Percentiles rank a stretch among this genome's conserved stretches.
phyloP scores from a whole-genome alignment of 1,284 basidiomycete genomes.

The Cryptococcus wingfieldii region DNA sequence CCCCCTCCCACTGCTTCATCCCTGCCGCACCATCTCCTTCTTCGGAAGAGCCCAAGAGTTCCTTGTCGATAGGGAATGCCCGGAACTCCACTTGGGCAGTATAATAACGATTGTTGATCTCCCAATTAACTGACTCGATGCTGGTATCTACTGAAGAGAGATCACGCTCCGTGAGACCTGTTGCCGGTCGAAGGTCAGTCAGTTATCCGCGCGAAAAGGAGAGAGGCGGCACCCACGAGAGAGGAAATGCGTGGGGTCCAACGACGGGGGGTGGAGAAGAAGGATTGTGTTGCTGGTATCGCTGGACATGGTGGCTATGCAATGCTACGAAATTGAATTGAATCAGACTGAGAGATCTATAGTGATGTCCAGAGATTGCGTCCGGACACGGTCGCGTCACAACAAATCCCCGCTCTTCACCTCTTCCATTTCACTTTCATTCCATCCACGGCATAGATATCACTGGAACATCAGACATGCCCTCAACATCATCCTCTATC shows the following conservation, averaged over 20 bases:
- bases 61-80: neutral
- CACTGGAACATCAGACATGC: neutral
- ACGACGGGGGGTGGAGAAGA: conserved; percentile 17
- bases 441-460: neutral
- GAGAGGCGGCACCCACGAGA: conserved; percentile 16
- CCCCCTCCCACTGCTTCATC: conserved; percentile 3
- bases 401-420: conserved; percentile 1
- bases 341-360: neutral
- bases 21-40: neutral
- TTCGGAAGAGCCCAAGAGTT: neutral
- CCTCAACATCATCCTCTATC: conserved; percentile 4
- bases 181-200: neutral
- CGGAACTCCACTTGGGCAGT: conserved; percentile 67
- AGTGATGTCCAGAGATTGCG: neutral
- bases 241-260: conserved; percentile 25
- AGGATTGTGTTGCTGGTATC: conserved; percentile 22
- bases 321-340: neutral
- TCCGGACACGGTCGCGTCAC: neutral
- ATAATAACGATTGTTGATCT: conserved; percentile 79
- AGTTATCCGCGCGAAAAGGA: neutral
- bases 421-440: neutral
- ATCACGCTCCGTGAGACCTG: conserved; percentile 11
- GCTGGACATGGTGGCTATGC: neutral
- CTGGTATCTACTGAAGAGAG: neutral
- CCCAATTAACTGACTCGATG: conserved; percentile 58